Percentiles rank a stretch among this genome's conserved stretches.
Evolutionary conservation across 179 eudicot genomes (phyloP).

Genomic region (Sideroxylon spinosum): DNA sequence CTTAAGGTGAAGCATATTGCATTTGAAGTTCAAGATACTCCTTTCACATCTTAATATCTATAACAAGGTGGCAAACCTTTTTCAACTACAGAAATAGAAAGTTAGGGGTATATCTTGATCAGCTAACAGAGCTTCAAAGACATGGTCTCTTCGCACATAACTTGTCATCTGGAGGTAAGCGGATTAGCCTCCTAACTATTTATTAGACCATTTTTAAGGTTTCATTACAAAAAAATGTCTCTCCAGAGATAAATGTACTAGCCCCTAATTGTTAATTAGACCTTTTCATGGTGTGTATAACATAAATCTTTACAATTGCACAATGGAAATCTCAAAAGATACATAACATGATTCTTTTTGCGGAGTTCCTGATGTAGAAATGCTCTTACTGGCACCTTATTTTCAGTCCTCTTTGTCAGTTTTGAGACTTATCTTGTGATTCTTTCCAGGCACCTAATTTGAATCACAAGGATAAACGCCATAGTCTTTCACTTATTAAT

Average conservation of each 20-base stretch:
- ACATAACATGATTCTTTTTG: neutral
- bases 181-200: no score
- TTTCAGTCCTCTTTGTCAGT: neutral
- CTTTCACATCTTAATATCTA: neutral
- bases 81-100: neutral
- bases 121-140: neutral
- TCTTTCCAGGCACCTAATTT: neutral
- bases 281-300: neutral
- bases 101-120: neutral
- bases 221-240: no score
- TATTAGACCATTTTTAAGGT: no score
- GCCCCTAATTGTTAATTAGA: neutral
- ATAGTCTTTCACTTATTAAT: neutral
- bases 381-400: neutral
- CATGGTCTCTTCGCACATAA: neutral
- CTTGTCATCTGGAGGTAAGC: no score
- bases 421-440: neutral
- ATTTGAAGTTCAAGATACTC: neutral
- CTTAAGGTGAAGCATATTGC: neutral
- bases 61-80: neutral
- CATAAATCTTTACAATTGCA: neutral
- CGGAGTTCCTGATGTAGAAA: neutral
- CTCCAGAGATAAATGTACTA: neutral
- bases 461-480: neutral
- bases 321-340: neutral